These are phyloP conservation scores for Exophiala phaeomuriformis DNA, from an alignment of 2,329 filamentous ascomycete genomes.

Conservation along the genomic window DNA sequence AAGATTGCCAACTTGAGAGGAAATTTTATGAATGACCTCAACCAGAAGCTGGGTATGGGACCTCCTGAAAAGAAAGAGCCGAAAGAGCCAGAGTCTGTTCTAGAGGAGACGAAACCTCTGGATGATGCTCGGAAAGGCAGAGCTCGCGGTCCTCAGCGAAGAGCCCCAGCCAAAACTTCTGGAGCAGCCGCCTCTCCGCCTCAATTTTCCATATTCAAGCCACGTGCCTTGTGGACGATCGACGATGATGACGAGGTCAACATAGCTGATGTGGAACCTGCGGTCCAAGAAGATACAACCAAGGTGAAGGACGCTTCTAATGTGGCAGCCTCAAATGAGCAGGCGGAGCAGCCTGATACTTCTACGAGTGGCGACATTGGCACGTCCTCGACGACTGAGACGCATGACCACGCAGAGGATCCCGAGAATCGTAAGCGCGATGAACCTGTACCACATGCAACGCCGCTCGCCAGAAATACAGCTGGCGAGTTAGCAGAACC, in stretches of 20 bases:
- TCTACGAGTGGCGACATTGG: slow-evolving; percentile 41
- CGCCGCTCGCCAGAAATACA: slow-evolving; percentile 32
- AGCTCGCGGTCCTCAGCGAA: slow-evolving; percentile 76
- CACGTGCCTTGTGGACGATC: slow-evolving; percentile 24
- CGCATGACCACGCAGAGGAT: slow-evolving; percentile 10
- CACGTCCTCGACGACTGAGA: slow-evolving; percentile 9
- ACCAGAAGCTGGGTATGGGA: slow-evolving; percentile 78
- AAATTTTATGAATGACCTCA: slow-evolving; percentile 87
- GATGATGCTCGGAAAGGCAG: slow-evolving; percentile 83
- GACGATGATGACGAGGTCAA: slow-evolving; percentile 23
- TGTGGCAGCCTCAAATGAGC: slow-evolving; percentile 29
- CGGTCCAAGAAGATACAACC: not conserved
- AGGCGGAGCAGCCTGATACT: slow-evolving; percentile 69
- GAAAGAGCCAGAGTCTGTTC: slow-evolving; percentile 49
- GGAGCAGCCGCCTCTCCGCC: slow-evolving; percentile 9
- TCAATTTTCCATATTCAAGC: slow-evolving; percentile 20
- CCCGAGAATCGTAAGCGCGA: slow-evolving; percentile 10
- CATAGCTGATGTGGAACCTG: slow-evolving; percentile 3
- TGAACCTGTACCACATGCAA: slow-evolving; percentile 26
- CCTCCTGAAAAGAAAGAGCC: slow-evolving; percentile 67
- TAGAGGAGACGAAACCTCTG: slow-evolving; percentile 64
- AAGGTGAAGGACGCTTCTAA: slow-evolving; percentile 5
- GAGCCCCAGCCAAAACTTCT: slow-evolving; percentile 56
- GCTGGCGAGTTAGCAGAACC: slow-evolving; percentile 34
- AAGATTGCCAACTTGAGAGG: slow-evolving; percentile 90